Conservation (phyloP, 1,284 basidiomycete species). For the Amylostereum chailletii region DNA sequence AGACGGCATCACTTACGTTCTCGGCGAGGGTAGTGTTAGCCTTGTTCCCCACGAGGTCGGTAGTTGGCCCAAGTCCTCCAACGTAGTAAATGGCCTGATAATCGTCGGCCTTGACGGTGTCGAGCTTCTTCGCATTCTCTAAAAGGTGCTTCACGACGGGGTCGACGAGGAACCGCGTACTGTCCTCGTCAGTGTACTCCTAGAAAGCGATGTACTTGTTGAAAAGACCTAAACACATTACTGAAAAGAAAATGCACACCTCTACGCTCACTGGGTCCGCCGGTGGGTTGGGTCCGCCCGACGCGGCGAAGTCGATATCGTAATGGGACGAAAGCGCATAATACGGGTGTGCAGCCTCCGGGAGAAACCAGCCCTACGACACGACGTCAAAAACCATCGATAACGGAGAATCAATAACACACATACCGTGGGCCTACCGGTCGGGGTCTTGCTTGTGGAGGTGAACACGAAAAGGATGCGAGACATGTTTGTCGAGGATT, state of each 20-base stretch:
- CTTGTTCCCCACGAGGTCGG: conserved; percentile 47
- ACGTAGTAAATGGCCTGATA: conserved; percentile 69
- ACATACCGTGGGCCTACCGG: conserved; percentile 41
- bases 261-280: neutral
- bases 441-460: conserved; percentile 50
- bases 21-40: conserved; percentile 42
- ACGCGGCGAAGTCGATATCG: conserved; percentile 54
- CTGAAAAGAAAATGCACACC: too few species aligned
- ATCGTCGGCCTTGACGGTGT: conserved; percentile 42
- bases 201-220: conserved; percentile 14
- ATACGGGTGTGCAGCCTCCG: conserved; percentile 73
- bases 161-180: conserved; percentile 50
- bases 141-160: conserved; percentile 41
- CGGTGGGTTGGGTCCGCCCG: conserved; percentile 56
- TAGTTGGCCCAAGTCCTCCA: conserved; percentile 57
- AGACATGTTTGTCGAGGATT: conserved; percentile 6
- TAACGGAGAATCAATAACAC: neutral
- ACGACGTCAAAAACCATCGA: neutral
- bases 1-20: too few species aligned
- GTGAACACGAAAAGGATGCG: conserved; percentile 63
- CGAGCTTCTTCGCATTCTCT: conserved; percentile 45
- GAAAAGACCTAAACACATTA: conserved; percentile 16
- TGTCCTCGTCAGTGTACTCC: conserved; percentile 43
- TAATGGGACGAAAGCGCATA: conserved; percentile 41
- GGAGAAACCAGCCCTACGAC: conserved; percentile 46